Conservation (phyloP, 805 yeast species). For the Pichia californica region DNA sequence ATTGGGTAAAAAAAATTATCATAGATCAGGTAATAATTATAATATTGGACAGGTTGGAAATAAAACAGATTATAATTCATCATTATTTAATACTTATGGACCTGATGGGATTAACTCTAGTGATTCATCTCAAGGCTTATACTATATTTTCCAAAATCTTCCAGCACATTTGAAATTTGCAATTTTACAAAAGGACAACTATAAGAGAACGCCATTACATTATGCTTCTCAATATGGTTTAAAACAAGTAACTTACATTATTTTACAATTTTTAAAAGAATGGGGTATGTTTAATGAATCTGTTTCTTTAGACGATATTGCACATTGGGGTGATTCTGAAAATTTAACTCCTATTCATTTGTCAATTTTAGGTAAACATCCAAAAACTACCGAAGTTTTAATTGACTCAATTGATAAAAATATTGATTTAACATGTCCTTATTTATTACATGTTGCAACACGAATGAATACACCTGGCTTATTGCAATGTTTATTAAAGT, state of each 20-base stretch:
- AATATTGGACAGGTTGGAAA: conserved; percentile 7
- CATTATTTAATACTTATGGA: conserved; percentile 50
- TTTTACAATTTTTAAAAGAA: conserved; percentile 47
- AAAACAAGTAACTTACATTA: conserved; percentile 49
- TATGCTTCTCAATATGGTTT: conserved; percentile 86
- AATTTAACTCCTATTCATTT: conserved; percentile 75
- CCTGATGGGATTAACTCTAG: conserved; percentile 58
- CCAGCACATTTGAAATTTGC: conserved; percentile 47
- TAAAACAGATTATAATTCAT: conserved; percentile 27
- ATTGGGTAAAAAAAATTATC: conserved; percentile 56
- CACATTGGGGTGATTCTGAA: conserved; percentile 73
- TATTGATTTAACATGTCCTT: conserved; percentile 42
- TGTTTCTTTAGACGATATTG: conserved; percentile 49
- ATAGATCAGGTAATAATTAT: conserved; percentile 21
- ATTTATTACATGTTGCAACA: conserved; percentile 59
- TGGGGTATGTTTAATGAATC: conserved; percentile 54
- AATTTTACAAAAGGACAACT: conserved; percentile 64
- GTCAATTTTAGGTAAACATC: conserved; percentile 78
- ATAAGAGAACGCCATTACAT: conserved; percentile 80
- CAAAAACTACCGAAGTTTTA: conserved; percentile 60
- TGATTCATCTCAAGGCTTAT: conserved; percentile 53
- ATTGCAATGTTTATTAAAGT: conserved; percentile 43
- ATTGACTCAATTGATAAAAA: conserved; percentile 37
- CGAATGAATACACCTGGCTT: conserved; percentile 57
- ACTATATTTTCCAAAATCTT: conserved; percentile 50